These are phyloP conservation scores for Diversispora eburnea DNA, from an alignment of 192 early-diverging fungal genomes.

Conservation along the genomic window DNA sequence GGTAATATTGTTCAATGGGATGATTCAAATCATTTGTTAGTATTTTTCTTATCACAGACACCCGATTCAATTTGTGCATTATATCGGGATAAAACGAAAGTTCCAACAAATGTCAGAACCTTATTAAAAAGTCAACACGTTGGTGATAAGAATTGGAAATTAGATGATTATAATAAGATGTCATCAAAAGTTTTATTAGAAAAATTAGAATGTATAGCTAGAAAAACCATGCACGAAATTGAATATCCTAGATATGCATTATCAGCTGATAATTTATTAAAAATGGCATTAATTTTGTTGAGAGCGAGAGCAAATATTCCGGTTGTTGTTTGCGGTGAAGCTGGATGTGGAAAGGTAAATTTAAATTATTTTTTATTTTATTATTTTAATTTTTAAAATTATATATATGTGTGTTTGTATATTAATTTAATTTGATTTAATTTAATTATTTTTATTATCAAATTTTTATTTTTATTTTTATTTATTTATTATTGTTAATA, in stretches of 20 bases:
- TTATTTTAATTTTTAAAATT: no score
- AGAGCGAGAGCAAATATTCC: slow-evolving; percentile 27
- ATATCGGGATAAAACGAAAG: slow-evolving; percentile 17
- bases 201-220: slow-evolving; percentile 16
- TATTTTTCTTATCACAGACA: slow-evolving; percentile 27
- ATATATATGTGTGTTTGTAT: no score
- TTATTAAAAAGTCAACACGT: slow-evolving; percentile 15
- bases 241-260: slow-evolving; percentile 10
- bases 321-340: slow-evolving; percentile 27
- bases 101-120: slow-evolving; percentile 3
- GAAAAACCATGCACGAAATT: slow-evolving; percentile 12
- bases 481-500: background rate
- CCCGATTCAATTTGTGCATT: slow-evolving; percentile 11
- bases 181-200: background rate
- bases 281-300: slow-evolving; percentile 29
- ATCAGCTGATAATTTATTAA: slow-evolving; percentile 27
- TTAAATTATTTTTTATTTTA: background rate
- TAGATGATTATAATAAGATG: slow-evolving; percentile 24
- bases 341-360: slow-evolving; percentile 30
- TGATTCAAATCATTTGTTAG: slow-evolving; percentile 29
- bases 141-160: background rate
- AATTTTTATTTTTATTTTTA: background rate
- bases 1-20: slow-evolving; percentile 22
- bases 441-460: background rate
- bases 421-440: background rate